These are phyloP conservation scores for Liquidambar formosana DNA, from an alignment of 164 flowering plant genomes.

Conservation along the genomic window DNA sequence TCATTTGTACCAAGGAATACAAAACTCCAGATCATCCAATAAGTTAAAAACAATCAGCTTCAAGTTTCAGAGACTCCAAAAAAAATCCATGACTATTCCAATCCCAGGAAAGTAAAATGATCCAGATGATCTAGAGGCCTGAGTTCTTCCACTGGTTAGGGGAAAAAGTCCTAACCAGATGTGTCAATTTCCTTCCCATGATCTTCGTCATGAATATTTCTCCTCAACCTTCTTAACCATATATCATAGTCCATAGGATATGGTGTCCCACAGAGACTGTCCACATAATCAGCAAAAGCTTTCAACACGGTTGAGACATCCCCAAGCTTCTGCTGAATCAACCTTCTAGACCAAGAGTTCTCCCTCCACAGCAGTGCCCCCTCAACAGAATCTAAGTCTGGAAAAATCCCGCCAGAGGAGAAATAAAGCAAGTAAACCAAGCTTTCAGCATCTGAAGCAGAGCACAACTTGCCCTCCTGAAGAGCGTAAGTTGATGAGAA, in stretches of 20 bases:
- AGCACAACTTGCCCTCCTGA: conserved; percentile 88
- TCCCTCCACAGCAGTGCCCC: conserved; percentile 90
- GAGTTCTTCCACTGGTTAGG: conserved; percentile 6
- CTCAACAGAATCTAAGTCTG: conserved; percentile 80
- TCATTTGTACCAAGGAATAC: neutral
- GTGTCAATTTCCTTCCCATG: conserved; percentile 61
- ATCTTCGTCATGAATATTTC: conserved; percentile 57
- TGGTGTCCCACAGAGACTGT: conserved; percentile 92
- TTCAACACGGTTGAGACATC: conserved; percentile 80
- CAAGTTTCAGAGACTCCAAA: conserved; percentile 1
- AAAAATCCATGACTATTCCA: conserved; percentile 6
- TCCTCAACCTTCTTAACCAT: conserved; percentile 78
- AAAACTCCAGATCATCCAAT: neutral
- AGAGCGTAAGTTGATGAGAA: conserved; percentile 86
- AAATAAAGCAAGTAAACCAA: conserved; percentile 76
- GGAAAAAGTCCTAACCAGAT: conserved; percentile 30
- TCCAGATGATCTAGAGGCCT: conserved; percentile 18
- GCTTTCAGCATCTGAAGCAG: conserved; percentile 94
- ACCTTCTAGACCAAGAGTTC: conserved; percentile 74
- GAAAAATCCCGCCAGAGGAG: conserved; percentile 59
- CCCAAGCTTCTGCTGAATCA: conserved; percentile 83
- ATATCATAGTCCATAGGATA: conserved; percentile 81
- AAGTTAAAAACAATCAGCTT: neutral
- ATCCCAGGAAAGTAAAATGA: neutral
- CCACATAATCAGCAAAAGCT: conserved; percentile 96